phyloP scores from a whole-genome alignment of 2,329 filamentous ascomycete species.

The Trichoderma koningiopsis region DNA sequence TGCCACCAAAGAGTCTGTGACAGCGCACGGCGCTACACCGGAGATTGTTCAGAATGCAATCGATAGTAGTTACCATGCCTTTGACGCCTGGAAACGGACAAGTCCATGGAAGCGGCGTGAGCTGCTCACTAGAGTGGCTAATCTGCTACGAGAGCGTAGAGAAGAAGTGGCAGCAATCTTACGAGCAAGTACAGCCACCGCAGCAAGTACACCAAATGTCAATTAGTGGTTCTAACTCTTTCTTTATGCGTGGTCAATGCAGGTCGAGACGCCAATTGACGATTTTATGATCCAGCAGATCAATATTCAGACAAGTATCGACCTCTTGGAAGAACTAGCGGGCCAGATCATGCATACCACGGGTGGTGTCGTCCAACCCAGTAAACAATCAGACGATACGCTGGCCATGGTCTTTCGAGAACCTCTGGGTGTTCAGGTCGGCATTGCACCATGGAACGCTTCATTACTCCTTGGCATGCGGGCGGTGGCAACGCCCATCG shows the following conservation, averaged over 20 bases:
- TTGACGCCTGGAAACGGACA: not conserved
- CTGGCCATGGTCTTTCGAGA: constrained; percentile 13
- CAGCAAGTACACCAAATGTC: not conserved
- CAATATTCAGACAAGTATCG: constrained; percentile 6
- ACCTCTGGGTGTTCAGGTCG: not conserved
- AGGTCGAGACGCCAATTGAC: constrained; percentile 1
- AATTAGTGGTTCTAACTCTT: not conserved
- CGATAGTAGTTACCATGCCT: not conserved
- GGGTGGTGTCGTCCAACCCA: not conserved
- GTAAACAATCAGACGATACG: not conserved
- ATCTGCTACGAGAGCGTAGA: not conserved
- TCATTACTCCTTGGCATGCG: constrained; percentile 57
- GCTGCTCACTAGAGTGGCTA: not conserved
- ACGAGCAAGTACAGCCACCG: not conserved
- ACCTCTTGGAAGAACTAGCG: constrained; percentile 1
- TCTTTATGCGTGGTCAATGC: not conserved
- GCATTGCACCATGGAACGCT: constrained; percentile 66
- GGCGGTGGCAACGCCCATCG: constrained; percentile 65
- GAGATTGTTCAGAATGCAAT: not conserved
- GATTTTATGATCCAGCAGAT: constrained; percentile 6
- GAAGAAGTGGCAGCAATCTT: not conserved
- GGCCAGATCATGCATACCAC: not conserved
- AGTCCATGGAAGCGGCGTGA: not conserved
- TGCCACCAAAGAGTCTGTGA: not conserved
- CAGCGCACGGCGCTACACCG: not conserved